A percentile compares a stretch with the other conserved stretches of the same genome.
These are phyloP conservation scores for Talaromyces sp. DNA, from an alignment of 2,329 filamentous ascomycete genomes.

Conservation along the genomic window DNA sequence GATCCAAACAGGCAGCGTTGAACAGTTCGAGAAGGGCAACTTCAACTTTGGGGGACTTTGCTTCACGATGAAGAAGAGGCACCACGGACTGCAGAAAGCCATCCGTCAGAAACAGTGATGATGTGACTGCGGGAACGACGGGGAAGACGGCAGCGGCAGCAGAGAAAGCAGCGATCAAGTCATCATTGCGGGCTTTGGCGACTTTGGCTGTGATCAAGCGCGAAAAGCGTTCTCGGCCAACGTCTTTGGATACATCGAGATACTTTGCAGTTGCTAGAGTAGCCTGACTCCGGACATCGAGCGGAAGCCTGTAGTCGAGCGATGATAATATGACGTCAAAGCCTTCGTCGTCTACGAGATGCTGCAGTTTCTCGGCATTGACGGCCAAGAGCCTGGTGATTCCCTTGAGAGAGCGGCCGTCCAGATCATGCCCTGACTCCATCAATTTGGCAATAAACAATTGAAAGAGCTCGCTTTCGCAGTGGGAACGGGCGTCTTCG, in stretches of 20 bases:
- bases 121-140: slow-evolving; percentile 68
- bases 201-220: slow-evolving; percentile 71
- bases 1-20: slow-evolving; percentile 85
- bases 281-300: slow-evolving; percentile 71
- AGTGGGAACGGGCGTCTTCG: slow-evolving; percentile 38
- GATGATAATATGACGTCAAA: slow-evolving; percentile 83
- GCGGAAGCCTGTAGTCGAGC: slow-evolving; percentile 75
- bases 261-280: slow-evolving; percentile 78
- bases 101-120: slow-evolving; percentile 78
- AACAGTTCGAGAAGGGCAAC: slow-evolving; percentile 82
- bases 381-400: slow-evolving; percentile 56
- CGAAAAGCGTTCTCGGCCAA: slow-evolving; percentile 64
- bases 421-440: slow-evolving; percentile 76
- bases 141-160: slow-evolving; percentile 87
- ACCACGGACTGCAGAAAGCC: slow-evolving; percentile 76
- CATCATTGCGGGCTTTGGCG: slow-evolving; percentile 72
- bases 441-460: slow-evolving; percentile 83
- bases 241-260: slow-evolving; percentile 68
- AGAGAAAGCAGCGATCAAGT: slow-evolving; percentile 87
- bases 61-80: slow-evolving; percentile 70
- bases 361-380: slow-evolving; percentile 46
- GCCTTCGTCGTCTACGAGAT: slow-evolving; percentile 59
- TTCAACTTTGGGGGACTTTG: slow-evolving; percentile 81
- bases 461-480: slow-evolving; percentile 45
- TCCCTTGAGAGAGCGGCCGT: slow-evolving; percentile 56